phyloP scores from a whole-genome alignment of 1,139 yeast genomes.

The Yarrowia galli region DNA sequence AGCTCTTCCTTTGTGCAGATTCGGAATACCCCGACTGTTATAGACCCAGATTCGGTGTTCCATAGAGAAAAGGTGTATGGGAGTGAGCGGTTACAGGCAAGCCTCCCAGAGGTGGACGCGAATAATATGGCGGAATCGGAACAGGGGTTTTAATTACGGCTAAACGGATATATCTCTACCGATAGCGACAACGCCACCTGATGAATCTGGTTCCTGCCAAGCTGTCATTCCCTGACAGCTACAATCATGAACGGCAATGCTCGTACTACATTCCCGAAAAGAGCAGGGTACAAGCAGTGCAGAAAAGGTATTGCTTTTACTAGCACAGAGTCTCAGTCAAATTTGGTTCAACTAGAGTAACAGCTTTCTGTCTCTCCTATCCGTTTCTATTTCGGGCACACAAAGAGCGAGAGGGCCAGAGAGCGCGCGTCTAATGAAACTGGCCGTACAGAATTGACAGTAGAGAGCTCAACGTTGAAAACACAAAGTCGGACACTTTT shows the following conservation, averaged over 20 bases:
- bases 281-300: constrained; percentile 7
- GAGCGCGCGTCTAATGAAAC: not conserved
- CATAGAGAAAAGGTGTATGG: too few species aligned
- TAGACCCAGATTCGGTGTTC: too few species aligned
- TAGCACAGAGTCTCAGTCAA: not conserved
- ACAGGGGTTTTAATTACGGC: not conserved
- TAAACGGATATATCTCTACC: too few species aligned
- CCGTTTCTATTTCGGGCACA: not conserved
- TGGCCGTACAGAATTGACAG: not conserved
- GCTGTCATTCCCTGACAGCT: not conserved
- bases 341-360: not conserved
- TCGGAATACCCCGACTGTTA: not conserved
- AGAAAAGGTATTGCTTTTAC: not conserved
- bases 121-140: not conserved
- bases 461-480: not conserved
- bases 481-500: not conserved
- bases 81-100: too few species aligned
- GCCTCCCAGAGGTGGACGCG: not conserved
- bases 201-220: not conserved
- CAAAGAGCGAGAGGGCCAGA: too few species aligned
- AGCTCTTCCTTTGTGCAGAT: not conserved
- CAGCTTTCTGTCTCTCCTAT: not conserved
- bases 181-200: too few species aligned
- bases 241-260: not conserved
- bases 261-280: not conserved